Base-by-base conservation (phyloP, 768 basidiomycete genomes). In the Polyporus arcularius region DNA sequence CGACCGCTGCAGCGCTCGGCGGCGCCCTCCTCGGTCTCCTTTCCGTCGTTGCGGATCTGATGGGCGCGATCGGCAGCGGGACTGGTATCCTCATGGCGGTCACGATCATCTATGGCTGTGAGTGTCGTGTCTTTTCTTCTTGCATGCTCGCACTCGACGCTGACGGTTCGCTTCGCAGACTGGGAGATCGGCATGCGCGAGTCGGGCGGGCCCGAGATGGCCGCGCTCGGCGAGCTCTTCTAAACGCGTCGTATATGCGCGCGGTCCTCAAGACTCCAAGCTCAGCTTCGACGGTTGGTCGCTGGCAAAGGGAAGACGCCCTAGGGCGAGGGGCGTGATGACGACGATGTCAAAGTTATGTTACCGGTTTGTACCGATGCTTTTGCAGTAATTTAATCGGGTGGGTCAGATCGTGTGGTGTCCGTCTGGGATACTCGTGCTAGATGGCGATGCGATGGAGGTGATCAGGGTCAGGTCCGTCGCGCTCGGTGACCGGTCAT, bases 21-120 rank as follows among this genome's bases (percentile, higher is more conserved):
- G 96, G 96, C 40, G 97, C 96, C n/a, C 93, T 95, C 60, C 88
- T 98, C 12, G 96, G 96, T 31, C 78, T 97, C 12, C 79, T 98
- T 32, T 92, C 90, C 9, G 96, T 99, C 55, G 82, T 86, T 11
- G 96, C 97, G 3, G 96, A 99, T 71, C 76, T 99, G 62, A 89
- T 96, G 82, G 97, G 97, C 55, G 97, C 96, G 3, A 90, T 98
- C 60, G 96, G 96, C 11, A 94, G 91, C 68, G 95, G 95, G 49
- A 96, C 93, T 5, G 93, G 94, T 82, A 97, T 97, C 71, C 80
- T 98, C 65, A 96, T 98, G 94, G 95, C 94, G 35, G 94, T 96
- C 53, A 97, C 96, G 26, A 98, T 95, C 71, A 97, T 98, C 75
- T 97, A 97, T 75, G 90, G 92, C 75, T 75, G 74, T 74, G 50